Conservation (phyloP, 495 filamentous ascomycete species). For the Hyaloscypha variabilis region DNA sequence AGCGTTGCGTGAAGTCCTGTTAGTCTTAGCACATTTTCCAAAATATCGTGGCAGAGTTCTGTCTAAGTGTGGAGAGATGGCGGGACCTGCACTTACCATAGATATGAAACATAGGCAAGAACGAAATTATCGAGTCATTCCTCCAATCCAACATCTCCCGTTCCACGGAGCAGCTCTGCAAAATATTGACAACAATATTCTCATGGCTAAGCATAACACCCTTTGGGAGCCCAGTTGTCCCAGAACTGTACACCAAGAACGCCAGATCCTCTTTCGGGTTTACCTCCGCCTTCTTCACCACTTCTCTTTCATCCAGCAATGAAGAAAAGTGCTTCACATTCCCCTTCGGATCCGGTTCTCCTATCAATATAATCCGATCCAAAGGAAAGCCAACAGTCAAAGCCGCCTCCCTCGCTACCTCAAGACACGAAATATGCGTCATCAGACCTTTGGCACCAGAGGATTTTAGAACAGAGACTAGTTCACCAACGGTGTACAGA, state of each 20-base stretch:
- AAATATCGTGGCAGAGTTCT: too few relatives aligned
- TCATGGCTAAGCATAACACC: not conserved
- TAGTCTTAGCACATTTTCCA: constrained; percentile 33
- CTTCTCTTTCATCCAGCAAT: not conserved
- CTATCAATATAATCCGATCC: not conserved
- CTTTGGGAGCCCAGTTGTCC: not conserved
- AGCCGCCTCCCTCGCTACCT: not conserved
- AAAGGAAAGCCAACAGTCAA: not conserved
- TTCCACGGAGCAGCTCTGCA: not conserved
- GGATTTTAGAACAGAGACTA: not conserved
- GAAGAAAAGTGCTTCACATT: not conserved
- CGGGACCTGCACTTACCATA: not conserved
- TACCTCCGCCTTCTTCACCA: not conserved
- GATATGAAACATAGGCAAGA: constrained; percentile 1
- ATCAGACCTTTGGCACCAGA: not conserved
- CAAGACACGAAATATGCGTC: not conserved
- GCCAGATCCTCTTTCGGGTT: not conserved
- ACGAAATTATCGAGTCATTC: not conserved
- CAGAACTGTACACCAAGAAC: not conserved
- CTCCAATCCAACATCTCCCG: not conserved
- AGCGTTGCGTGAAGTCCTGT: constrained; percentile 62
- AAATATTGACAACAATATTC: not conserved
- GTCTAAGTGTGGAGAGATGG: too few relatives aligned
- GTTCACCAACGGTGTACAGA: not conserved
- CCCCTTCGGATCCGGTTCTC: not conserved